A percentile compares a stretch with the other conserved stretches of the same genome.
Conservation (phyloP, 2,329 filamentous ascomycete genomes). For the Xylariaceae sp. region DNA sequence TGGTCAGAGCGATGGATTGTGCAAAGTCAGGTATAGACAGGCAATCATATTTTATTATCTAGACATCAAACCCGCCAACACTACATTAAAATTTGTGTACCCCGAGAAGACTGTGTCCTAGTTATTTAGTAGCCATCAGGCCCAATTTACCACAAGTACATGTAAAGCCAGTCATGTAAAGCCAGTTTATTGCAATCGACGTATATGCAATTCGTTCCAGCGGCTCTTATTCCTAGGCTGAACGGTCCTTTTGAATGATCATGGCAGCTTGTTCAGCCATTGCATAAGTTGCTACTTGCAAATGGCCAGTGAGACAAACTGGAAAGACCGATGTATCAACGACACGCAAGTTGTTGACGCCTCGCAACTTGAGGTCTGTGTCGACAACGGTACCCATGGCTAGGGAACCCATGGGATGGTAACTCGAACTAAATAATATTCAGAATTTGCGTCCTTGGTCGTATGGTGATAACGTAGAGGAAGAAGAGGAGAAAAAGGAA, state of each 20-base stretch:
- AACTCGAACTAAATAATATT: not conserved
- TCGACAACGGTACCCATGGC: slow-evolving; percentile 26
- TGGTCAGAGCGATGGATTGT: too few relatives aligned
- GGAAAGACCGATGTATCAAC: slow-evolving; percentile 37
- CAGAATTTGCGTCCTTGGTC: not conserved
- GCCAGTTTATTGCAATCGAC: too few relatives aligned
- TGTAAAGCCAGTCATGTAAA: too few relatives aligned
- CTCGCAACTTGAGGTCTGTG: slow-evolving; percentile 17
- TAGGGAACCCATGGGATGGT: slow-evolving; percentile 1
- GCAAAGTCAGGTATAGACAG: too few relatives aligned
- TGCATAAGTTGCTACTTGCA: slow-evolving; percentile 34
- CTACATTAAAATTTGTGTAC: too few relatives aligned
- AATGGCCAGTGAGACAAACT: slow-evolving; percentile 29
- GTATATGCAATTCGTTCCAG: too few relatives aligned
- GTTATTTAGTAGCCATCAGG: too few relatives aligned
- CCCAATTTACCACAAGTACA: too few relatives aligned
- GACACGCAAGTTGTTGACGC: slow-evolving; percentile 23
- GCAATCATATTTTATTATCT: too few relatives aligned
- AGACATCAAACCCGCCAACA: too few relatives aligned
- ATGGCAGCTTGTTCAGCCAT: slow-evolving; percentile 34
- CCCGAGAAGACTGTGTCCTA: too few relatives aligned
- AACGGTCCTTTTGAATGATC: slow-evolving; percentile 17
- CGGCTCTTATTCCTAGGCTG: not conserved
- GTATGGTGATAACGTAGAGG: not conserved
- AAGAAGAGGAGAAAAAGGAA: not conserved